phyloP scores from a whole-genome alignment of 306 rosid species.

The Castanea mollissima region DNA sequence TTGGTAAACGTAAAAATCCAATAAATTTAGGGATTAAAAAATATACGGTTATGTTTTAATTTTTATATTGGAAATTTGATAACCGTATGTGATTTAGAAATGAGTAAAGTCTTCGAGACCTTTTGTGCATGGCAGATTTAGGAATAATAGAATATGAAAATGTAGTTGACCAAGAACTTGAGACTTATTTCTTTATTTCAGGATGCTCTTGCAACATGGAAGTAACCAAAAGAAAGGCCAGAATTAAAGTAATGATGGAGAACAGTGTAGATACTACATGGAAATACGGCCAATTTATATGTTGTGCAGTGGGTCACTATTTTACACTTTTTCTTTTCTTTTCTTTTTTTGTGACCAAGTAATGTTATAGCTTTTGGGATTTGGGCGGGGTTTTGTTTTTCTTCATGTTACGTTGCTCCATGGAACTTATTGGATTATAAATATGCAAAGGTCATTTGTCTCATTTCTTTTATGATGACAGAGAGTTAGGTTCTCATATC shows the following conservation, averaged over 20 bases:
- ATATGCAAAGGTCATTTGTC: conserved; percentile 11
- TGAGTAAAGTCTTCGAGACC: conserved; percentile 16
- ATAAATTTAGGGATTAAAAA: too few relatives aligned
- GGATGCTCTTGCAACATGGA: conserved; percentile 37
- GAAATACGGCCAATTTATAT: not conserved
- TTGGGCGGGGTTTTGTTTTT: conserved; percentile 26
- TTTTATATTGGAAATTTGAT: not conserved
- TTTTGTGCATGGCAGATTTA: conserved; percentile 33
- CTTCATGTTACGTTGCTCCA: conserved; percentile 21
- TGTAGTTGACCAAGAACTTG: conserved; percentile 38
- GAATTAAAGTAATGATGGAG: not conserved
- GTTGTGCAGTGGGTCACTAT: not conserved
- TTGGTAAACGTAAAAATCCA: not conserved
- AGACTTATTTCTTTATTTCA: not conserved
- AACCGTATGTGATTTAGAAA: not conserved
- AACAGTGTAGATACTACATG: not conserved
- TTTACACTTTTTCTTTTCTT: not conserved
- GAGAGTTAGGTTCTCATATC: not conserved
- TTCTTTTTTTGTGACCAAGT: not conserved
- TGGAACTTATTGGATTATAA: conserved; percentile 17
- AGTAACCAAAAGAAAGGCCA: conserved; percentile 28
- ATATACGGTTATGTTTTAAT: too few relatives aligned
- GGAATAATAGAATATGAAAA: conserved; percentile 12
- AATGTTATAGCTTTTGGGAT: not conserved
- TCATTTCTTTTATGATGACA: not conserved